phyloP scores from a whole-genome alignment of 2,329 filamentous ascomycete genomes.

The Botryotinia convoluta region DNA sequence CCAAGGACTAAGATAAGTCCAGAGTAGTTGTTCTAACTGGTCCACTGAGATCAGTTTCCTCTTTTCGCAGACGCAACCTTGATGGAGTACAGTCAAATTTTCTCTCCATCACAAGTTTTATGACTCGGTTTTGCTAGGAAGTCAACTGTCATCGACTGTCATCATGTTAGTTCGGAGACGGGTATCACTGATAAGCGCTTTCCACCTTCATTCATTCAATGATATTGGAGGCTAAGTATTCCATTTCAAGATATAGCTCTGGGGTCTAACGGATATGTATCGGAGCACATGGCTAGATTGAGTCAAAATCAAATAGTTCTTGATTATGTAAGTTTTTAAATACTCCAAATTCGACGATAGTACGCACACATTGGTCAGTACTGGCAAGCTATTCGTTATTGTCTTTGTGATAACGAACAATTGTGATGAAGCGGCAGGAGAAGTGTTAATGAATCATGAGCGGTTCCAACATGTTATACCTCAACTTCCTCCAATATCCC shows the following conservation, averaged over 20 bases:
- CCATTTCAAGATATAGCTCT: neutral
- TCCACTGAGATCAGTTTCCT: neutral
- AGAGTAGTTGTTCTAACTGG: neutral
- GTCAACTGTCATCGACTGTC: neutral
- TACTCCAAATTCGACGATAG: neutral
- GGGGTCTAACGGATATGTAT: neutral
- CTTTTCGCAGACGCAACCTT: neutral
- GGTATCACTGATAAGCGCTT: neutral
- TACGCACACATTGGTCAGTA: neutral
- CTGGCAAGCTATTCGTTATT: neutral
- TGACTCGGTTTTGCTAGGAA: neutral
- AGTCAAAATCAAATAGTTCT: neutral
- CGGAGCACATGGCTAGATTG: neutral
- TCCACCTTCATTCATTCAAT: neutral
- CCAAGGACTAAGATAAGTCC: neutral
- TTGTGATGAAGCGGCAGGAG: neutral
- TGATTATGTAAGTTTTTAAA: neutral
- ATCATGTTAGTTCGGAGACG: neutral
- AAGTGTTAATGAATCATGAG: neutral
- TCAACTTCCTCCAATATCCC: conserved; percentile 10
- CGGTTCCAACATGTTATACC: conserved; percentile 7
- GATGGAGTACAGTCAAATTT: neutral
- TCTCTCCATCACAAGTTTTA: neutral
- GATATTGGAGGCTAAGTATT: neutral
- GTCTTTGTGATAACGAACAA: neutral